Evolutionary conservation across 805 yeast genomes (phyloP).

Genomic region (Yamadazyma kitorensis): DNA sequence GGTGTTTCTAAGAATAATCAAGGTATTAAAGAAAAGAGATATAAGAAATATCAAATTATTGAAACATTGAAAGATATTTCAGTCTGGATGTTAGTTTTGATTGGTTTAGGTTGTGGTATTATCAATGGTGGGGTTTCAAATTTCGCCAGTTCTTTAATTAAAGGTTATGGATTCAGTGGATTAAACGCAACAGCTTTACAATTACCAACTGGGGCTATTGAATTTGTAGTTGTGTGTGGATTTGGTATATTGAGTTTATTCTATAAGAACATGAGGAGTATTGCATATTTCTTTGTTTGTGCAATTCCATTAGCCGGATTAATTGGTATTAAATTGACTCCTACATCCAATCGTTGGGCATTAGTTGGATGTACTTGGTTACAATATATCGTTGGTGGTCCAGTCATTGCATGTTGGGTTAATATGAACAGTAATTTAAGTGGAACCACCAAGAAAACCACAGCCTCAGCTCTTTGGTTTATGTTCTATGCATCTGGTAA

Average conservation of each 20-base stretch:
- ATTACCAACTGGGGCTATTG: conserved; percentile 26
- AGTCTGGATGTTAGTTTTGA: conserved; percentile 18
- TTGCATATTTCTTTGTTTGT: conserved; percentile 16
- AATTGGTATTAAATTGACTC: conserved; percentile 21
- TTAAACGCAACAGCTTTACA: conserved; percentile 25
- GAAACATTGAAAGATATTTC: conserved; percentile 21
- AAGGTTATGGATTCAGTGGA: conserved; percentile 31
- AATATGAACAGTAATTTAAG: conserved; percentile 20
- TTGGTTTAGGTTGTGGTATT: conserved; percentile 29
- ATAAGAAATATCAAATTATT: conserved; percentile 17
- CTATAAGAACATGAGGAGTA: conserved; percentile 16
- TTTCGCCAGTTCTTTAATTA: conserved; percentile 25
- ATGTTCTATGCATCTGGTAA: conserved; percentile 27
- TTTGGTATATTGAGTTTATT: conserved; percentile 23
- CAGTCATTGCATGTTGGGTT: conserved; percentile 26
- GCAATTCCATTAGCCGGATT: conserved; percentile 24
- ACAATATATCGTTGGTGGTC: conserved; percentile 28
- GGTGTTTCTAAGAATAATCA: conserved; percentile 20
- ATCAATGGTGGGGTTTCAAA: conserved; percentile 27
- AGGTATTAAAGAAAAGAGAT: conserved; percentile 23
- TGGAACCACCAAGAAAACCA: conserved; percentile 24
- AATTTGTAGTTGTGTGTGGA: conserved; percentile 22
- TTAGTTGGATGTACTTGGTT: conserved; percentile 30
- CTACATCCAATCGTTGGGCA: conserved; percentile 20
- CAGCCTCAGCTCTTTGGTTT: conserved; percentile 21